These are phyloP conservation scores for Prunus salicina DNA, from an alignment of 306 rosid species.

Conservation along the genomic window DNA sequence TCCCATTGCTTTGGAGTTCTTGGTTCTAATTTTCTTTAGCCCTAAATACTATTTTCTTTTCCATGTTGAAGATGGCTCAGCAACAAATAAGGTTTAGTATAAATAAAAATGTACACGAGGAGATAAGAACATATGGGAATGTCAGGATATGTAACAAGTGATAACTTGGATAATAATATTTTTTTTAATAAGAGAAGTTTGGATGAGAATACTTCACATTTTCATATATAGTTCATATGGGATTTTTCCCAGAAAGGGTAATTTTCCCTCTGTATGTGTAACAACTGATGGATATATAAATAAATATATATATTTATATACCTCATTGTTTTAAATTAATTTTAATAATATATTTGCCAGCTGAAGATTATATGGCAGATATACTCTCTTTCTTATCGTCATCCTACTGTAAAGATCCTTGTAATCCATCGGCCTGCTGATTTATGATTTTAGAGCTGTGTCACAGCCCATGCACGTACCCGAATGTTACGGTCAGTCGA, in stretches of 20 bases:
- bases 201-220: background rate
- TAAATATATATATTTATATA: too few relatives aligned
- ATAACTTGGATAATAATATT: background rate
- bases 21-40: background rate
- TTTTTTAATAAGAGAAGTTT: background rate
- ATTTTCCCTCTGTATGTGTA: background rate
- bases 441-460: too few relatives aligned
- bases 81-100: background rate
- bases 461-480: too few relatives aligned
- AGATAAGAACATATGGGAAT: background rate
- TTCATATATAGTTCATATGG: background rate
- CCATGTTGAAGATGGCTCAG: background rate
- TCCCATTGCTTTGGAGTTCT: background rate
- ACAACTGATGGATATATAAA: too few relatives aligned
- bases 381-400: too few relatives aligned
- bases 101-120: background rate
- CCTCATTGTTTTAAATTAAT: background rate
- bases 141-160: background rate
- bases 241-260: background rate
- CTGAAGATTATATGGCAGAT: too few relatives aligned
- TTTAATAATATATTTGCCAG: too few relatives aligned
- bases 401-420: too few relatives aligned
- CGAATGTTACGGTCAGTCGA: too few relatives aligned
- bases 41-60: background rate
- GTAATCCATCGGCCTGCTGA: too few relatives aligned